Base-by-base conservation (phyloP, 345 rosid genomes). In the Litchi chinensis region DNA sequence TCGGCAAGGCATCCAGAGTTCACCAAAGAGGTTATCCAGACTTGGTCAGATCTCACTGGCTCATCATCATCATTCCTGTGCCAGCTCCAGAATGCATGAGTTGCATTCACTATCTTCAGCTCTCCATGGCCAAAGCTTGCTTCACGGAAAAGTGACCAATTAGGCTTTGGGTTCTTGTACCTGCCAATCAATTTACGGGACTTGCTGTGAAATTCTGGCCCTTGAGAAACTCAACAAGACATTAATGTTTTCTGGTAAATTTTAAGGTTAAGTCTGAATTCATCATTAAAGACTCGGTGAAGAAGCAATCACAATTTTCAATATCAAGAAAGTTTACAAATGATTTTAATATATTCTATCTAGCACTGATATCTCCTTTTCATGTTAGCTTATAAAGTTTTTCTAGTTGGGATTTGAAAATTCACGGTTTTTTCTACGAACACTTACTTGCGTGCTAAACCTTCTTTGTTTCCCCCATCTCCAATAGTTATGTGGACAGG, bases 71-170 rank as follows among this genome's bases (percentile, higher is more conserved):
- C 99, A 48, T 96, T 96, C 85, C 99, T 84, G 79, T 94, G 98
- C 99, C 98, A 96, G 71, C 93, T 93, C 99, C 98, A 94, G 50
- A 78, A 82, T 24, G 98, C 98, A 79, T 94, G 98, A 50, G 90
- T 91, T 79, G 95, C 85, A 79, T 96, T 96, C 60, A 82, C 88
- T 72, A 96, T 68, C 85, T 83, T 85, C 76, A 96, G 90, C 84
- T 94, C 98, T 0, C 99, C 95, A 67, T 96, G 99, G 57, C 99
- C 99, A 78, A 96, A 96, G 82, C 99, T 90, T 74, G 97, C 98
- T 90, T 96, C 98, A 8, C 98, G 95, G 86, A 96, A 96, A 59
- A 87, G 89, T 18, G 99, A 94, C 99, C 98, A 96, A 70, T 86
- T 89, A 46, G 99, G 98, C 26, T 70, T 87, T 13, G 98, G 99